Evolutionary conservation across 371 early-diverging fungal genomes (phyloP).

Genomic region (Mortierella sp.): DNA sequence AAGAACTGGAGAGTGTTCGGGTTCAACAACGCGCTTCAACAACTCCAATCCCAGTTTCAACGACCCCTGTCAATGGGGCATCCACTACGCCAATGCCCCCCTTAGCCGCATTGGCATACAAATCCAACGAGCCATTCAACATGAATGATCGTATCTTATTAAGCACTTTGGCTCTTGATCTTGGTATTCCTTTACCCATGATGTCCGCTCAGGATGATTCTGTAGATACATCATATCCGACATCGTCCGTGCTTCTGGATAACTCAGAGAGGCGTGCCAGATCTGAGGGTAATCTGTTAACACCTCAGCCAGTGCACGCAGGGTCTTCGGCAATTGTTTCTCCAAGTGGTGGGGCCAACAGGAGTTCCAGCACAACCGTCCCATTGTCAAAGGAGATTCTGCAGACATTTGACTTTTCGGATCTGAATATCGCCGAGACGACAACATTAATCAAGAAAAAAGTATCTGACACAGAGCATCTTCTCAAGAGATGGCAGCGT

Average conservation of each 20-base stretch:
- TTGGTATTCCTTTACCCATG: slow-evolving; percentile 43
- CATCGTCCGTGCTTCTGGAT: slow-evolving; percentile 43
- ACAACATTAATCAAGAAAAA: slow-evolving; percentile 58
- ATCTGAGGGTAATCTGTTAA: slow-evolving; percentile 10
- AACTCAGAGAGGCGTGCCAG: slow-evolving; percentile 29
- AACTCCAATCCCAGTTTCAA: slow-evolving; percentile 31
- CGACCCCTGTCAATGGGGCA: slow-evolving; percentile 4
- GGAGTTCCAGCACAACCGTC: slow-evolving; percentile 39
- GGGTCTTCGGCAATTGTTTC: slow-evolving; percentile 11
- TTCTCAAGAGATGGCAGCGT: slow-evolving; percentile 57
- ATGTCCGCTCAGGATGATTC: slow-evolving; percentile 17
- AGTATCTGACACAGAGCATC: slow-evolving; percentile 62
- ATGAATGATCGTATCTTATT: slow-evolving; percentile 29
- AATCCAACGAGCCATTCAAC: slow-evolving; percentile 3
- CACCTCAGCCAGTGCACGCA: slow-evolving; percentile 5
- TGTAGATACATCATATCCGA: slow-evolving; percentile 14
- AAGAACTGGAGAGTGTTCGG: slow-evolving; percentile 32
- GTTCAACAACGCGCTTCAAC: slow-evolving; percentile 38
- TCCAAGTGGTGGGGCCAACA: slow-evolving; percentile 14
- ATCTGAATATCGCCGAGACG: slow-evolving; percentile 31
- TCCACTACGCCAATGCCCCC: slow-evolving; percentile 18
- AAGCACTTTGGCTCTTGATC: slow-evolving; percentile 38
- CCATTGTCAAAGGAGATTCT: slow-evolving; percentile 43
- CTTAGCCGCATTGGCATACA: neutral
- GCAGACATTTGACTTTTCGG: slow-evolving; percentile 39